Evolutionary conservation across 2,329 filamentous ascomycete genomes (phyloP).

Genomic region (Diaporthe nobilis): DNA sequence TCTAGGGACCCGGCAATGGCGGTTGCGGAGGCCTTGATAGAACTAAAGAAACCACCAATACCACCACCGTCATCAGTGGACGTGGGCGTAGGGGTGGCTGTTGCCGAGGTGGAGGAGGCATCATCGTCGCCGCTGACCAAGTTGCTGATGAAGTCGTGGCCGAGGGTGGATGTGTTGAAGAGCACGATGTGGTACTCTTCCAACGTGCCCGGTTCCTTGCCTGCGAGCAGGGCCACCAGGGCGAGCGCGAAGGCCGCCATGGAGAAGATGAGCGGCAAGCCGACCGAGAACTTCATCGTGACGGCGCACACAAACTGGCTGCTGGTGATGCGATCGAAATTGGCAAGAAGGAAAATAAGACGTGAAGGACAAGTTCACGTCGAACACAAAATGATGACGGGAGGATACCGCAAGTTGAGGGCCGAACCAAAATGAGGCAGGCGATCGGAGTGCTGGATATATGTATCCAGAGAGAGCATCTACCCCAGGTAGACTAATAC

Average conservation of each 20-base stretch:
- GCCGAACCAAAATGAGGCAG: not conserved
- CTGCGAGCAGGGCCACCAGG: constrained; percentile 56
- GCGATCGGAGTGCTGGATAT: constrained; percentile 1
- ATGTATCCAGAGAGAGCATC: not conserved
- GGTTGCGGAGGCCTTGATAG: constrained; percentile 39
- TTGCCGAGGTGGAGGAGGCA: constrained; percentile 46
- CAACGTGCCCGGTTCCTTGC: constrained; percentile 53
- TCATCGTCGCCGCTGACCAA: constrained; percentile 12
- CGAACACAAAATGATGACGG: not conserved
- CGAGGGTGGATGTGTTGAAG: constrained; percentile 59
- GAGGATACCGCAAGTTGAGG: not conserved
- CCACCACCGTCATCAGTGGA: constrained; percentile 41
- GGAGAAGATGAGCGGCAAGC: constrained; percentile 52
- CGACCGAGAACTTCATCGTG: constrained; percentile 41
- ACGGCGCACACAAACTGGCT: not conserved
- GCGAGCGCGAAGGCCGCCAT: constrained; percentile 54
- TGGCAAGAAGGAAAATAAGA: not conserved
- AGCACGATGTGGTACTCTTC: constrained; percentile 57
- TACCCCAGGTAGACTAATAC: not conserved
- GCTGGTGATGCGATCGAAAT: not conserved
- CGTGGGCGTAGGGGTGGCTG: constrained; percentile 43
- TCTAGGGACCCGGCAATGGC: constrained; percentile 44
- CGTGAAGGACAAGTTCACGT: not conserved
- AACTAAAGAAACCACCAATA: constrained; percentile 39
- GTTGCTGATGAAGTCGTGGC: constrained; percentile 53